phyloP scores from a whole-genome alignment of 2,329 filamentous ascomycete species.

The Metarhizium anisopliae region DNA sequence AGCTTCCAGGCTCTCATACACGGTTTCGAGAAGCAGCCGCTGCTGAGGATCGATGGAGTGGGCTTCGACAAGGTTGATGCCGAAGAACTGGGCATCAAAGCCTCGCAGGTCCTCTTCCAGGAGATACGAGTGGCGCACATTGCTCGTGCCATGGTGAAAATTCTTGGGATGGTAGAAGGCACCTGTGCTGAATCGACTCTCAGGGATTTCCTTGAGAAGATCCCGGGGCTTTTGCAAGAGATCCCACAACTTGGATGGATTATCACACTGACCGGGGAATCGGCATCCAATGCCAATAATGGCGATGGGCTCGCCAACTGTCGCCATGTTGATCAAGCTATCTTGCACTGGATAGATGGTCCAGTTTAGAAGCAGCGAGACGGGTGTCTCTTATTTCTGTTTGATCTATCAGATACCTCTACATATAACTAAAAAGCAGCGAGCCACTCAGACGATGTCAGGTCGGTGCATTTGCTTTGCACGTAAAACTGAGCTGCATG shows the following conservation, averaged over 20 bases:
- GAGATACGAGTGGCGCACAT: not conserved
- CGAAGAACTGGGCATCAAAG: not conserved
- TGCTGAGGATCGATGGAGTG: slow-evolving; percentile 10
- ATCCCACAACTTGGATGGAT: slow-evolving; percentile 26
- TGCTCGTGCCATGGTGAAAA: not conserved
- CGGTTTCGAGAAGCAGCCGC: slow-evolving; percentile 25
- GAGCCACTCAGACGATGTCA: too few relatives aligned
- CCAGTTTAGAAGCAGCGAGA: too few relatives aligned
- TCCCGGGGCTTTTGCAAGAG: slow-evolving; percentile 19
- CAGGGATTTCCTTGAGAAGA: slow-evolving; percentile 17
- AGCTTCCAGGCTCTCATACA: slow-evolving; percentile 31
- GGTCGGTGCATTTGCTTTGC: too few relatives aligned
- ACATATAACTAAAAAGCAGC: too few relatives aligned
- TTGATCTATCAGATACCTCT: too few relatives aligned
- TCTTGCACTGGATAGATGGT: not conserved
- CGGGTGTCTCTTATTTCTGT: too few relatives aligned
- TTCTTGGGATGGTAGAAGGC: not conserved
- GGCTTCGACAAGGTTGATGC: not conserved
- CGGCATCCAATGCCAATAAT: slow-evolving; percentile 30
- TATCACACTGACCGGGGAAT: slow-evolving; percentile 25
- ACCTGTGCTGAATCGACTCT: not conserved
- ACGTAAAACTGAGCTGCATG: too few relatives aligned
- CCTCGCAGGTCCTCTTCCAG: not conserved
- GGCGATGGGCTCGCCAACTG: slow-evolving; percentile 25
- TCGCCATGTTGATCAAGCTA: too few relatives aligned